Percentiles rank a stretch among this genome's conserved stretches.
Evolutionary conservation across 75 land plant genomes (phyloP).

Genomic region (Pinus albicaulis): DNA sequence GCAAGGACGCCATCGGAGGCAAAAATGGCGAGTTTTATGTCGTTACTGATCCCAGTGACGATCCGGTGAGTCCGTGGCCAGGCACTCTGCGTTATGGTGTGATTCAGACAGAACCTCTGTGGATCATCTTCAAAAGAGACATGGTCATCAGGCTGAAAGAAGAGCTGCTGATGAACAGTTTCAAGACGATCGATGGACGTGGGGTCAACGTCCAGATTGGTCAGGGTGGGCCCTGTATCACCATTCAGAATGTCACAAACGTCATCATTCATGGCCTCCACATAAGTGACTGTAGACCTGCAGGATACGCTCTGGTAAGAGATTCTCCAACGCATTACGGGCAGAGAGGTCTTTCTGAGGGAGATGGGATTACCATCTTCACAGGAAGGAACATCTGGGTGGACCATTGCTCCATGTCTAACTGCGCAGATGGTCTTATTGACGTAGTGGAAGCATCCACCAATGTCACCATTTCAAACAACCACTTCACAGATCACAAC

Average conservation of each 20-base stretch:
- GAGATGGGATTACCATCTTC: slow-evolving; percentile 50
- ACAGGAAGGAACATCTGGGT: slow-evolving; percentile 48
- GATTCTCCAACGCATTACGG: slow-evolving; percentile 30
- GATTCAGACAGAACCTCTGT: slow-evolving; percentile 50
- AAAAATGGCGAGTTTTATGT: slow-evolving; percentile 36
- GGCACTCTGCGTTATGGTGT: slow-evolving; percentile 69
- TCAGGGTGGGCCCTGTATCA: slow-evolving; percentile 39
- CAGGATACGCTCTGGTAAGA: slow-evolving; percentile 25
- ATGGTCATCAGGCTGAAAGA: slow-evolving; percentile 45
- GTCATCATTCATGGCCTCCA: slow-evolving; percentile 30
- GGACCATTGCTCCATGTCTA: slow-evolving; percentile 44
- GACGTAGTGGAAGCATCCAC: slow-evolving; percentile 51
- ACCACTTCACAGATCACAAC: slow-evolving; percentile 45
- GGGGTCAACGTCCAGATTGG: slow-evolving; percentile 55
- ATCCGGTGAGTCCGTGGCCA: slow-evolving; percentile 32
- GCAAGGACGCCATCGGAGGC: slow-evolving; percentile 54
- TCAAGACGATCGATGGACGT: slow-evolving; percentile 67
- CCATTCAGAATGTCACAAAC: slow-evolving; percentile 29
- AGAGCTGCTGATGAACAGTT: slow-evolving; percentile 50
- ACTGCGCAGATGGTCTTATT: slow-evolving; percentile 45
- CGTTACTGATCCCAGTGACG: slow-evolving; percentile 53
- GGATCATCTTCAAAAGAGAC: slow-evolving; percentile 50
- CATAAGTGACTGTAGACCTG: slow-evolving; percentile 22
- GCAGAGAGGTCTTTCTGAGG: slow-evolving; percentile 26
- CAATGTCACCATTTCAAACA: slow-evolving; percentile 51